These are phyloP conservation scores for Scopulariopsis brevicaulis DNA, from an alignment of 2,329 filamentous ascomycete species.

Conservation along the genomic window DNA sequence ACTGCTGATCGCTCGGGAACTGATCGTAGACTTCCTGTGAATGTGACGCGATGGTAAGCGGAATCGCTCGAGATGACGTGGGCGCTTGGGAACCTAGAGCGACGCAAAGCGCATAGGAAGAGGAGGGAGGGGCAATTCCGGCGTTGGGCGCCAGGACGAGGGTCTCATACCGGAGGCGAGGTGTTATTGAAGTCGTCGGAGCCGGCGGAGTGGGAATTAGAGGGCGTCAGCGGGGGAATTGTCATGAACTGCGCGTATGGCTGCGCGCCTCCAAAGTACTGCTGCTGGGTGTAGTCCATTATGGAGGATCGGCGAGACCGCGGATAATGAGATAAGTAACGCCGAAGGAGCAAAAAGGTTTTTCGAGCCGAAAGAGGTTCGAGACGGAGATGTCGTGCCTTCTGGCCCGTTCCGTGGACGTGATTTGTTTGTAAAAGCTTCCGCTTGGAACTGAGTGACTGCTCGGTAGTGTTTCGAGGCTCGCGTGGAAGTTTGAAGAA, in stretches of 20 bases:
- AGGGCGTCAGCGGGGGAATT: conserved; percentile 41
- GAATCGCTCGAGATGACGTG: neutral
- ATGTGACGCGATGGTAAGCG: neutral
- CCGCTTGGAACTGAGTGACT: neutral
- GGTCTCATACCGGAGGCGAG: conserved; percentile 39
- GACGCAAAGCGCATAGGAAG: neutral
- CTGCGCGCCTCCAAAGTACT: conserved; percentile 33
- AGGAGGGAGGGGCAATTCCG: neutral
- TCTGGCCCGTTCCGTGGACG: neutral
- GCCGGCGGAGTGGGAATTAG: conserved; percentile 39
- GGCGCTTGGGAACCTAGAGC: neutral
- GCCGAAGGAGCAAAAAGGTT: neutral
- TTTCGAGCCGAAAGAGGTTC: neutral
- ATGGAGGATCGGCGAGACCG: neutral
- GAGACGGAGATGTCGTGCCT: neutral
- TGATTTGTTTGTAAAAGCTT: neutral
- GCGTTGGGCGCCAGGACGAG: neutral
- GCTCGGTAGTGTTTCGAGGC: neutral
- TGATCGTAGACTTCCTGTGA: conserved; percentile 37
- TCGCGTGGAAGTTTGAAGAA: neutral
- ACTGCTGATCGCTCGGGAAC: conserved; percentile 33
- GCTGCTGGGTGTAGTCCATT: conserved; percentile 42
- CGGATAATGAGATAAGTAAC: neutral
- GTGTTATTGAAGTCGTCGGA: conserved; percentile 44
- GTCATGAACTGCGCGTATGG: conserved; percentile 39